Percentiles rank a stretch among this genome's conserved stretches.
Evolutionary conservation across 805 yeast species (phyloP).

Genomic region (Kodamaea kaohsiungensis): DNA sequence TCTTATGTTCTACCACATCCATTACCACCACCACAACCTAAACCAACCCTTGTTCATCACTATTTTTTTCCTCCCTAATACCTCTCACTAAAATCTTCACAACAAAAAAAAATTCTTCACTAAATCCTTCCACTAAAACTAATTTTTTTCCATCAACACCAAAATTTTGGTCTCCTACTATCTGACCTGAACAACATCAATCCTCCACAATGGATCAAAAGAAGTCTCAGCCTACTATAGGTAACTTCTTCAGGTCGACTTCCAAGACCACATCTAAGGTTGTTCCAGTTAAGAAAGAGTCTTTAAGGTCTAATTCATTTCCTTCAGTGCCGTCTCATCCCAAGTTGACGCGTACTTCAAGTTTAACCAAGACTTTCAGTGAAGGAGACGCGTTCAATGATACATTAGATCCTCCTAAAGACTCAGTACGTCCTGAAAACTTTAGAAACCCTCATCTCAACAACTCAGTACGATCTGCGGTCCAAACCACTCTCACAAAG

Average conservation of each 20-base stretch:
- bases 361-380: slow-evolving; percentile 21
- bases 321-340: slow-evolving; percentile 10
- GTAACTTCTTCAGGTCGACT: slow-evolving; percentile 8
- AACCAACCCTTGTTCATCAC: too few relatives aligned
- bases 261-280: neutral
- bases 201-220: neutral
- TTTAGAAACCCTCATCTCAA: slow-evolving; percentile 30
- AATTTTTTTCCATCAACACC: neutral
- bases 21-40: too few relatives aligned
- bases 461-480: slow-evolving; percentile 1
- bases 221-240: slow-evolving; percentile 6
- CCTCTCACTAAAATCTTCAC: too few relatives aligned
- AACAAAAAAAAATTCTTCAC: too few relatives aligned
- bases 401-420: slow-evolving; percentile 30
- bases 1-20: too few relatives aligned
- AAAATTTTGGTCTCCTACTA: slow-evolving; percentile 1
- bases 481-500: neutral
- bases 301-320: neutral
- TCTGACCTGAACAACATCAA: neutral
- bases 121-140: neutral
- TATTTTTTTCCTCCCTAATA: too few relatives aligned
- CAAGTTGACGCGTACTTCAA: slow-evolving; percentile 19
- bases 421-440: slow-evolving; percentile 38
- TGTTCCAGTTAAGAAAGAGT: neutral
- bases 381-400: slow-evolving; percentile 30